A percentile compares a stretch with the other conserved stretches of the same genome.
These are phyloP conservation scores for Ceratocystis smalleyi DNA, from an alignment of 2,329 filamentous ascomycete genomes.

Conservation along the genomic window DNA sequence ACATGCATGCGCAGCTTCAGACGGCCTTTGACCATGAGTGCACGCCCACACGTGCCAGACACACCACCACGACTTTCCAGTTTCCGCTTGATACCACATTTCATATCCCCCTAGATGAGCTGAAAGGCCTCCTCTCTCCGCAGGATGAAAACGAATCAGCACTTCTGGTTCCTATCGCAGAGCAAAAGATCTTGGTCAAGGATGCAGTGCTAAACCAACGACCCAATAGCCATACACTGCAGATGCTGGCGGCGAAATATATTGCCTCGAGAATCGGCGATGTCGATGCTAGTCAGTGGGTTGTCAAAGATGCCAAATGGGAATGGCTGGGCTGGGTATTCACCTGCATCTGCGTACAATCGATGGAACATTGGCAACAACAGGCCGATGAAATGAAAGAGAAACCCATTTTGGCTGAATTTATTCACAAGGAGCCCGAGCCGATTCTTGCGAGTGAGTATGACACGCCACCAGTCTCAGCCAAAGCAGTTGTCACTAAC, in stretches of 20 bases:
- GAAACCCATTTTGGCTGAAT: constrained; percentile 33
- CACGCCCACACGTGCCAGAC: constrained; percentile 34
- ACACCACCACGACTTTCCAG: constrained; percentile 33
- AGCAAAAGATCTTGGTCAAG: constrained; percentile 29
- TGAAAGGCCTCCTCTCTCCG: constrained; percentile 23
- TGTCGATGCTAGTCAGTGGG: constrained; percentile 36
- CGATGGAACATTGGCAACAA: constrained; percentile 35
- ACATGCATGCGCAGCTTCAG: constrained; percentile 33
- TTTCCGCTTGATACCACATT: constrained; percentile 32
- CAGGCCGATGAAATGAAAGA: constrained; percentile 29
- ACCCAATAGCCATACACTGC: constrained; percentile 32
- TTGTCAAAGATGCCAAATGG: constrained; percentile 30
- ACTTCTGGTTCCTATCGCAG: constrained; percentile 18
- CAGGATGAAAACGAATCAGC: constrained; percentile 24
- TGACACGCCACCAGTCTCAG: background rate
- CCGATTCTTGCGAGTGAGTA: constrained; percentile 30
- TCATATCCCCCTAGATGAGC: constrained; percentile 27
- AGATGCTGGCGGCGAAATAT: constrained; percentile 34
- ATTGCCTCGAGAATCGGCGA: constrained; percentile 31
- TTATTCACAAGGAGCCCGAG: constrained; percentile 34
- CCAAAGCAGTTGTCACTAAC: constrained; percentile 15
- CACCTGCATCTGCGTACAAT: constrained; percentile 38
- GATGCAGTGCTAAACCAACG: constrained; percentile 36
- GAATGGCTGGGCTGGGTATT: constrained; percentile 37
- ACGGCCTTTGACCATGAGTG: constrained; percentile 29